These are phyloP conservation scores for Phlebiopsis gigantea DNA, from an alignment of 768 basidiomycete species.

Conservation along the genomic window DNA sequence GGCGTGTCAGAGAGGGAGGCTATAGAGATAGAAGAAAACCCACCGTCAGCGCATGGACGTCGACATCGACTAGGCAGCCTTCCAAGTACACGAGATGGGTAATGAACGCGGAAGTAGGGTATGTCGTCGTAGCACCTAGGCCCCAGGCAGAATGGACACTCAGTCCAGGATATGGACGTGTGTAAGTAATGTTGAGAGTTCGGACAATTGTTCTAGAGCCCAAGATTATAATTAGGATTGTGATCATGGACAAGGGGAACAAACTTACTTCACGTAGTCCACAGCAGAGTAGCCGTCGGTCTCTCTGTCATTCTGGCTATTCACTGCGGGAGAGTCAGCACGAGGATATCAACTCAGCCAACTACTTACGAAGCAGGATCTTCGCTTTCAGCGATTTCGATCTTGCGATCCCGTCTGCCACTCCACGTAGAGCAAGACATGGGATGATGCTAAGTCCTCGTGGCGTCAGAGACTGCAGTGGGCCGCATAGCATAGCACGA, in stretches of 20 bases:
- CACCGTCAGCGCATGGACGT: conserved; percentile 58
- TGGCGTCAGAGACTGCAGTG: neutral
- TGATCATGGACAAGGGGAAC: conserved; percentile 33
- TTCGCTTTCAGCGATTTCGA: conserved; percentile 72
- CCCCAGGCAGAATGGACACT: conserved; percentile 32
- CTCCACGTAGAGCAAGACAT: conserved; percentile 79
- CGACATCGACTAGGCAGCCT: conserved; percentile 56
- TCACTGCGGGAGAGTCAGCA: conserved; percentile 47
- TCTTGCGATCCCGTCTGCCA: conserved; percentile 70
- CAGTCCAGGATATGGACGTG: conserved; percentile 26
- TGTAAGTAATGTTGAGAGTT: conserved; percentile 63
- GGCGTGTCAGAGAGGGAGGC: neutral
- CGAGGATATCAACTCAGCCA: neutral
- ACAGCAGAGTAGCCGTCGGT: conserved; percentile 79
- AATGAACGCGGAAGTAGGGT: conserved; percentile 75
- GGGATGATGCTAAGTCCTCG: conserved; percentile 69
- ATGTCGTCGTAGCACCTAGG: conserved; percentile 54
- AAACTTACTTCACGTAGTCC: conserved; percentile 59
- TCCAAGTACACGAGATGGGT: conserved; percentile 81
- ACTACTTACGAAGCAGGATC: conserved; percentile 62
- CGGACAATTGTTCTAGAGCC: conserved; percentile 53
- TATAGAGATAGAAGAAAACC: conserved; percentile 20
- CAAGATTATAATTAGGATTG: conserved; percentile 8
- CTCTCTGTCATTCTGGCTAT: conserved; percentile 84
- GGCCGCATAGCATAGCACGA: neutral